Evolutionary conservation across 1,284 basidiomycete species (phyloP), one percentile per base, ranked within the genome.

Genomic region (Schizophyllum amplum): DNA sequence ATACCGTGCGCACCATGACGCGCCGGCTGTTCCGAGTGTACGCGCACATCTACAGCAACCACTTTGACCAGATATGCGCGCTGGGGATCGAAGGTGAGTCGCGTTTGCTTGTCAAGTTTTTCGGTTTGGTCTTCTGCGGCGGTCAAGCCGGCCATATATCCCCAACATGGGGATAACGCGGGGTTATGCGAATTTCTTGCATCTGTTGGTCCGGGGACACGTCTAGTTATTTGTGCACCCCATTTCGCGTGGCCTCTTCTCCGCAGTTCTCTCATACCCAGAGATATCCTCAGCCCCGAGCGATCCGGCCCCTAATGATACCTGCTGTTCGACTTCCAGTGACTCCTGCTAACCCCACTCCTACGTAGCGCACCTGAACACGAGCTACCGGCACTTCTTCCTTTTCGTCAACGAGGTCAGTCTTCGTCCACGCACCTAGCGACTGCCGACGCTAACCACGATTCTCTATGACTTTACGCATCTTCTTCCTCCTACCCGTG

Each of bases 51-150:
- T 99, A 99, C 78, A 97, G 96, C 79, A 95, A 95, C 66, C 97
- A 99, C 73, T 99, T 99, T 72, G 96, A 98, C 66, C 96, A 98
- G 68, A 93, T 99, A 60, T 99, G 96, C 71, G 97, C 96, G 6
- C 75, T 99, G 53, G 94, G 94, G 15, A 98, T 99, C 60, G 97
- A 99, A 82, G 94, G 94, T 96, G 62, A 54, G 77, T 52, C 26
- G 27, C 57, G 22, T 26, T 53, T 49, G n/a, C 15, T 55, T 54
- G n/a, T n/a, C n/a, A n/a, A n/a, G n/a, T n/a, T n/a, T n/a, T n/a
- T n/a, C n/a, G n/a, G n/a, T n/a, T n/a, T n/a, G n/a, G n/a, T n/a
- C n/a, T n/a, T n/a, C n/a, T n/a, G n/a, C n/a, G n/a, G n/a, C n/a
- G n/a, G n/a, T n/a, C n/a, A n/a, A n/a, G n/a, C n/a, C n/a, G n/a